Conservation (phyloP, 176 grass and related monocot species). For the Microstegium vimineum region DNA sequence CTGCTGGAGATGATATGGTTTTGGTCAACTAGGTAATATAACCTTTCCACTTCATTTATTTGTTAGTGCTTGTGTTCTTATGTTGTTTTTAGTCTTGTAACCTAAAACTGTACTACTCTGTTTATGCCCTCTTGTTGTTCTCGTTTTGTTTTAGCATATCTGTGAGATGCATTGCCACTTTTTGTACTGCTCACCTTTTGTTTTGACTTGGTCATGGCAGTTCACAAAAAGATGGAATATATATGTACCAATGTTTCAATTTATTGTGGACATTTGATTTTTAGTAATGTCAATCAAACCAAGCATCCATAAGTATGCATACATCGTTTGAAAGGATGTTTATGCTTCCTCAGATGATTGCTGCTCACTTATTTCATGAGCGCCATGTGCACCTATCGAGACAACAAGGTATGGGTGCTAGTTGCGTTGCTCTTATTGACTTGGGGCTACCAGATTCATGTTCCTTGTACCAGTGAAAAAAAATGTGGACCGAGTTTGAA, state of each 20-base stretch:
- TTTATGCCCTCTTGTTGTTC: constrained; percentile 21
- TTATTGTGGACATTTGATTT: constrained; percentile 40
- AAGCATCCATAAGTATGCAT: constrained; percentile 28
- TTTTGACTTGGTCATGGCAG: constrained; percentile 55
- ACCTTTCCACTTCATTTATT: constrained; percentile 34
- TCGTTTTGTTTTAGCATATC: constrained; percentile 38
- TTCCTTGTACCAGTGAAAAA: constrained; percentile 21
- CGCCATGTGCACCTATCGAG: constrained; percentile 5
- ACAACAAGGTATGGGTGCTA: no score
- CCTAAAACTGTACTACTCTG: constrained; percentile 35
- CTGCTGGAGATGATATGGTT: constrained; percentile 66
- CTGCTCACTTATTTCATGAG: constrained; percentile 30
- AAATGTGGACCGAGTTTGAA: constrained; percentile 2
- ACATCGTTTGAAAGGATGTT: constrained; percentile 41
- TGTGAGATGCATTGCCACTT: constrained; percentile 39
- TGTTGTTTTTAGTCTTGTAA: constrained; percentile 42
- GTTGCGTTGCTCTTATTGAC: constrained; percentile 17
- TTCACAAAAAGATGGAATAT: constrained; percentile 43
- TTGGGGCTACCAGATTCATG: constrained; percentile 28
- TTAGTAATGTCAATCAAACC: constrained; percentile 33
- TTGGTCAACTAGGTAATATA: constrained; percentile 87
- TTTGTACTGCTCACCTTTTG: constrained; percentile 48
- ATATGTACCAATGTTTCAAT: constrained; percentile 44
- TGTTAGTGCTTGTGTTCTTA: constrained; percentile 37
- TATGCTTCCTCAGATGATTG: constrained; percentile 54